A percentile compares a stretch with the other conserved stretches of the same genome.
These are phyloP conservation scores for Colletotrichum falcatum DNA, from an alignment of 2,329 filamentous ascomycete genomes.

Conservation along the genomic window DNA sequence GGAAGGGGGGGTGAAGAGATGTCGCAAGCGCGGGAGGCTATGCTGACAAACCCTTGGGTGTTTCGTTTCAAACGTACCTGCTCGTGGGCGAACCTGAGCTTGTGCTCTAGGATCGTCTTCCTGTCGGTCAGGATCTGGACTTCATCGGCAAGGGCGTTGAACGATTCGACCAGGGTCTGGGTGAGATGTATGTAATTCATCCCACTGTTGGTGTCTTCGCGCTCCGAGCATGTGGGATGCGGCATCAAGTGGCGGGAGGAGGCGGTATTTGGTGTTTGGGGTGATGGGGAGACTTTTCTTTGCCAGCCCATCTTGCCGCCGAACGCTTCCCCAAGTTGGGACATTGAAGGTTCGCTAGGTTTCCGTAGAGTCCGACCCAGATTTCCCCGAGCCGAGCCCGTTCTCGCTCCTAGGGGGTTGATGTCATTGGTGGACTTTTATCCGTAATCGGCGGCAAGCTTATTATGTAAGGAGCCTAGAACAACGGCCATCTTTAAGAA, in stretches of 20 bases:
- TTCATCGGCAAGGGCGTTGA: constrained; percentile 73
- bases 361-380: constrained; percentile 38
- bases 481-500: constrained; percentile 25
- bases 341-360: constrained; percentile 18
- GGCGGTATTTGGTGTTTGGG: constrained; percentile 30
- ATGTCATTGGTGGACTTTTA: constrained; percentile 35
- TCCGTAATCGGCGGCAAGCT: constrained; percentile 26
- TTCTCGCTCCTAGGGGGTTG: constrained; percentile 24
- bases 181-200: constrained; percentile 60
- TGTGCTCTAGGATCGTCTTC: constrained; percentile 75
- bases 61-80: constrained; percentile 62
- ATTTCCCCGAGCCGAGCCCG: constrained; percentile 39
- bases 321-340: constrained; percentile 31
- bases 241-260: constrained; percentile 34
- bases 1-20: constrained; percentile 31
- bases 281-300: constrained; percentile 38
- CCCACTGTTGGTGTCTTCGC: constrained; percentile 46
- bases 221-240: constrained; percentile 38
- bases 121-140: constrained; percentile 72
- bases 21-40: constrained; percentile 24
- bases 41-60: constrained; percentile 39
- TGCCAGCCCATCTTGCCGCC: constrained; percentile 36
- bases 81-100: constrained; percentile 74
- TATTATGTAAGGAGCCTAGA: constrained; percentile 34
- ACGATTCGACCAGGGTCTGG: constrained; percentile 72